Conservation (phyloP, 331 rosid species). For the Erythrophleum ivorense region DNA sequence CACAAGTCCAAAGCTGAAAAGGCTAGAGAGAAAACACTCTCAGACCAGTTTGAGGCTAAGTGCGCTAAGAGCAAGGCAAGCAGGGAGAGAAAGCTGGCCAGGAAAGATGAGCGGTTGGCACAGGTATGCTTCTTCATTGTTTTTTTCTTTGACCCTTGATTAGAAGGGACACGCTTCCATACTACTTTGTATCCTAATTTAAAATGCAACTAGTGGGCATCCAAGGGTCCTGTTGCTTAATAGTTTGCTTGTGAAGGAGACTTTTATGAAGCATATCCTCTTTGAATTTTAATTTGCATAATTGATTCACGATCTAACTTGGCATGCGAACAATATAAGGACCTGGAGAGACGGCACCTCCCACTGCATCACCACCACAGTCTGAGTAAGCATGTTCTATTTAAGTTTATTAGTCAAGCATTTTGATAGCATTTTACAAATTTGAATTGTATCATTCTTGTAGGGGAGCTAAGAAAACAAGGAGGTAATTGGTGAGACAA, state of each 20-base stretch:
- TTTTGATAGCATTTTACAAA: neutral
- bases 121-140: neutral
- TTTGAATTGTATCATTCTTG: neutral
- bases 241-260: neutral
- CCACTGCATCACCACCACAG: neutral
- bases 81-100: slow-evolving; percentile 12
- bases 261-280: neutral
- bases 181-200: neutral
- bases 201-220: neutral
- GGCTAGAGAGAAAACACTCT: slow-evolving; percentile 61
- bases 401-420: neutral
- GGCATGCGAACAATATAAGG: neutral
- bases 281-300: neutral
- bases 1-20: slow-evolving; percentile 71
- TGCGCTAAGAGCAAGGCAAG: slow-evolving; percentile 40
- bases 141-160: neutral
- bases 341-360: neutral
- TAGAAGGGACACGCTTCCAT: neutral
- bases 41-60: slow-evolving; percentile 64
- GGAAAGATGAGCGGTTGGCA: slow-evolving; percentile 17
- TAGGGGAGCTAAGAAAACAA: slow-evolving; percentile 5
- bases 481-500: neutral
- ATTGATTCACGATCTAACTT: neutral
- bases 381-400: slow-evolving; percentile 1
- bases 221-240: neutral